A percentile compares a stretch with the other conserved stretches of the same genome.
Evolutionary conservation across 805 yeast genomes (phyloP).

Genomic region (Zygoascus tannicola): DNA sequence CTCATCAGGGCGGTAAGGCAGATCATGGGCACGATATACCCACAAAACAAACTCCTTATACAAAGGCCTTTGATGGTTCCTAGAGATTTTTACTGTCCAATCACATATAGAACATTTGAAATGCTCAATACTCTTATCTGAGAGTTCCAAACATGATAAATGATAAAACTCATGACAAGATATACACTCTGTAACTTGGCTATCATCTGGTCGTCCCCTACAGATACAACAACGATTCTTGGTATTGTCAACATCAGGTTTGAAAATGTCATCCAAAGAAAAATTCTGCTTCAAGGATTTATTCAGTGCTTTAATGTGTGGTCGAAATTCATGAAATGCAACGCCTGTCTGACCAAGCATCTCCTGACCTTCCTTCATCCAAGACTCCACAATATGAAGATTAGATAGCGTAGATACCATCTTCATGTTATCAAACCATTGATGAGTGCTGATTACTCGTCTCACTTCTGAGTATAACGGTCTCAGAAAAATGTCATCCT

Average conservation of each 20-base stretch:
- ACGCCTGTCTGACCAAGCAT: conserved; percentile 32
- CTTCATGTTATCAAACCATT: background rate
- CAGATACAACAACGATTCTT: conserved; percentile 37
- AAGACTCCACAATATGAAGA: conserved; percentile 25
- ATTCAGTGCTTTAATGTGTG: conserved; percentile 22
- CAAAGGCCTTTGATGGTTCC: conserved; percentile 29
- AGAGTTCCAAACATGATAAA: conserved; percentile 73
- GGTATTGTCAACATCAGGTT: background rate
- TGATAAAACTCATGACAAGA: conserved; percentile 89
- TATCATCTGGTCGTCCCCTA: conserved; percentile 54
- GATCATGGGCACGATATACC: conserved; percentile 22
- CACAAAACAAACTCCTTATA: conserved; percentile 27
- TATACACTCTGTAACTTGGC: conserved; percentile 85
- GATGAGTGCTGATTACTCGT: background rate
- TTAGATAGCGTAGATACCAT: background rate
- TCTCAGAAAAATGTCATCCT: background rate
- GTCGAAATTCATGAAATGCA: conserved; percentile 24
- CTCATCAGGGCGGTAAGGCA: conserved; percentile 32
- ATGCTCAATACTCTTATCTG: background rate
- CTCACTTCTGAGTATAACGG: background rate
- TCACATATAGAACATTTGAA: conserved; percentile 53
- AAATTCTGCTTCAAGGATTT: conserved; percentile 12
- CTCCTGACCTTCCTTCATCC: conserved; percentile 30
- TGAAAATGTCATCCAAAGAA: conserved; percentile 8
- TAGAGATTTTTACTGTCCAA: conserved; percentile 24